A percentile compares a stretch with the other conserved stretches of the same genome.
Evolutionary conservation across 169 alveolate genomes (phyloP).

Genomic region (Babesia ovata): DNA sequence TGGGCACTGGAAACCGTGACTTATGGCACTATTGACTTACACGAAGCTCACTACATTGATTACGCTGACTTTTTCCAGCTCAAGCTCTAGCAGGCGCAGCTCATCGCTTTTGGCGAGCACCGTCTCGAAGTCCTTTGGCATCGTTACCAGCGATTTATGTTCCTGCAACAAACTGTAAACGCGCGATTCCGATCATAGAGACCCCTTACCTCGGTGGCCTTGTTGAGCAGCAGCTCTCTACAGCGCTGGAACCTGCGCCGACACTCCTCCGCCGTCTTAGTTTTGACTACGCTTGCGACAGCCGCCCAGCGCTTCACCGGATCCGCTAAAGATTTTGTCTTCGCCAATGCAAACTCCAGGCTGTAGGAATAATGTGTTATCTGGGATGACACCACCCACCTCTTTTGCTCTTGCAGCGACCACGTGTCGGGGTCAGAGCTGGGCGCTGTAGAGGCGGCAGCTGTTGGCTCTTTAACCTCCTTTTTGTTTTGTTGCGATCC

Average conservation of each 20-base stretch:
- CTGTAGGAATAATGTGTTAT: neutral
- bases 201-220: slow-evolving; percentile 29
- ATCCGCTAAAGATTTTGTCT: slow-evolving; percentile 41
- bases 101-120: slow-evolving; percentile 43
- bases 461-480: neutral
- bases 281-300: slow-evolving; percentile 60
- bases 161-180: neutral
- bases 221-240: slow-evolving; percentile 50
- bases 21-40: slow-evolving; percentile 3
- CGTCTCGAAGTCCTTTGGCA: slow-evolving; percentile 29
- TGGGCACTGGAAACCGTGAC: slow-evolving; percentile 14
- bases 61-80: slow-evolving; percentile 47
- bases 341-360: slow-evolving; percentile 54
- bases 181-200: no score
- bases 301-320: slow-evolving; percentile 50
- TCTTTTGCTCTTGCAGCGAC: slow-evolving; percentile 63
- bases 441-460: neutral
- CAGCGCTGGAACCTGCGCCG: slow-evolving; percentile 57
- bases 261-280: slow-evolving; percentile 68
- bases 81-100: slow-evolving; percentile 32
- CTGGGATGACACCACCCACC: slow-evolving; percentile 15
- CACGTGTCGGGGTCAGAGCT: slow-evolving; percentile 22
- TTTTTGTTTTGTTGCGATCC: slow-evolving; percentile 3
- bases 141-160: slow-evolving; percentile 4
- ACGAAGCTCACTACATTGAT: slow-evolving; percentile 33